phyloP scores from a whole-genome alignment of 305 asterid species.

The Andrographis paniculata region DNA sequence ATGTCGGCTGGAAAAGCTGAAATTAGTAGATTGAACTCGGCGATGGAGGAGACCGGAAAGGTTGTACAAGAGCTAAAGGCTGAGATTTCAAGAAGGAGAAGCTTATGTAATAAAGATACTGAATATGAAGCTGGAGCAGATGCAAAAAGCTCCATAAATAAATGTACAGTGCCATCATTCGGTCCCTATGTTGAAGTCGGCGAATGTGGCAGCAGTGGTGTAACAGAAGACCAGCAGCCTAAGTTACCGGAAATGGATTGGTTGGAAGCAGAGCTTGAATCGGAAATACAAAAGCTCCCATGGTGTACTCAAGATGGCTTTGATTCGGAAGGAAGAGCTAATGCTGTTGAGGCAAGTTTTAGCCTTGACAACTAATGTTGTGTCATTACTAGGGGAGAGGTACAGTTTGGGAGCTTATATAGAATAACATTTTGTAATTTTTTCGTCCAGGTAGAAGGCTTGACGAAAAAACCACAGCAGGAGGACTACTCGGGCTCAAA shows the following conservation, averaged over 20 bases:
- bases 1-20: slow-evolving; percentile 74
- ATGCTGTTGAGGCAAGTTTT: slow-evolving; percentile 28
- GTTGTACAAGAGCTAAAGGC: slow-evolving; percentile 57
- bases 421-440: too few species aligned
- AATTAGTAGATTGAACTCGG: slow-evolving; percentile 38
- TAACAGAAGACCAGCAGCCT: slow-evolving; percentile 41
- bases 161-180: slow-evolving; percentile 11
- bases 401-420: too few species aligned
- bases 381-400: too few species aligned
- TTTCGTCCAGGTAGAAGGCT: too few species aligned
- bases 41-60: slow-evolving; percentile 59
- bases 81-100: slow-evolving; percentile 43
- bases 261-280: slow-evolving; percentile 69
- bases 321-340: slow-evolving; percentile 31
- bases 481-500: not conserved
- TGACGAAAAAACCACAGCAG: not conserved
- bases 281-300: slow-evolving; percentile 66
- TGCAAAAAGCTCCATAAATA: slow-evolving; percentile 4
- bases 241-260: slow-evolving; percentile 65
- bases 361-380: too few species aligned
- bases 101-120: slow-evolving; percentile 14
- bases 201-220: slow-evolving; percentile 31
- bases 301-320: slow-evolving; percentile 36
- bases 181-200: slow-evolving; percentile 24
- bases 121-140: slow-evolving; percentile 15